Percentiles rank a stretch among this genome's conserved stretches.
Evolutionary conservation across 768 basidiomycete species (phyloP).

Genomic region (Trametes villosa): DNA sequence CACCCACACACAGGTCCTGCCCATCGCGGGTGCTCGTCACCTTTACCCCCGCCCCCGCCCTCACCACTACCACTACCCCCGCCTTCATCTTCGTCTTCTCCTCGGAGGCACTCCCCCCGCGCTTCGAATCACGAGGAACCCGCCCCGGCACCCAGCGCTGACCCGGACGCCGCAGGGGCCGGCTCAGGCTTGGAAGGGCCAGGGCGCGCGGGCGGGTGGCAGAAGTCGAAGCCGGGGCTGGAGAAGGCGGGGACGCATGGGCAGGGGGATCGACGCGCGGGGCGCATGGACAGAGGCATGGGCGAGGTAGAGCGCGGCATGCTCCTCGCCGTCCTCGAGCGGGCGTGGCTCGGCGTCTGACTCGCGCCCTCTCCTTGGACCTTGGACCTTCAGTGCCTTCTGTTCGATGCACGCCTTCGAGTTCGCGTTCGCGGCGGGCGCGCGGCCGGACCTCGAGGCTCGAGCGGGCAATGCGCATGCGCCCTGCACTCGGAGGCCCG

Average conservation of each 20-base stretch:
- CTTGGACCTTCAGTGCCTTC: too few species aligned
- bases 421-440: background rate
- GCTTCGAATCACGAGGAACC: slow-evolving; percentile 15
- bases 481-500: background rate
- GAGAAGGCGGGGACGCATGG: background rate
- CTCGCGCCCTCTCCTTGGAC: too few species aligned
- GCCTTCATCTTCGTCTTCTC: slow-evolving; percentile 7
- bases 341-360: slow-evolving; percentile 30
- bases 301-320: slow-evolving; percentile 32
- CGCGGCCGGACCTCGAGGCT: background rate
- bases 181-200: background rate
- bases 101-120: slow-evolving; percentile 1
- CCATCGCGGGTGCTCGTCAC: background rate
- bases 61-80: too few species aligned
- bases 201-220: background rate
- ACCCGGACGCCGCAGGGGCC: background rate
- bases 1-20: background rate
- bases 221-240: background rate
- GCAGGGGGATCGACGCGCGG: slow-evolving; percentile 10
- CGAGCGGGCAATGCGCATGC: background rate
- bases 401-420: too few species aligned
- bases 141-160: background rate
- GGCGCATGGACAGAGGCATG: slow-evolving; percentile 14
- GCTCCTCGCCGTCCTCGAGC: slow-evolving; percentile 34
- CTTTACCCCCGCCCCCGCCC: too few species aligned